phyloP scores from a whole-genome alignment of 2,329 filamentous ascomycete species.

The Pestalotiopsis sp. region DNA sequence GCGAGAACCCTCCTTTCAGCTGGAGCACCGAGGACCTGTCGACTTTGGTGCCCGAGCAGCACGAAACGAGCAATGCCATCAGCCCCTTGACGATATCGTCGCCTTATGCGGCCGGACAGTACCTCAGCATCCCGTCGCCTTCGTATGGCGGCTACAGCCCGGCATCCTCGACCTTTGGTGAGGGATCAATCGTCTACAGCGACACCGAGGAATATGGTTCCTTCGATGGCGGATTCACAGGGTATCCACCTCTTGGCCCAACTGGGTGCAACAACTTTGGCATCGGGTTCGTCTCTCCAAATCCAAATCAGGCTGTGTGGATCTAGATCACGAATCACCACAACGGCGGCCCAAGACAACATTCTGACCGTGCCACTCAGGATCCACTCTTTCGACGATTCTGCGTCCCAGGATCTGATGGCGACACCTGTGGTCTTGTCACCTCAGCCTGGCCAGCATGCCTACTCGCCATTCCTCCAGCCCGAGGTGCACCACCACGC shows the following conservation, averaged over 20 bases:
- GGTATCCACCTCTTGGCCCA: slow-evolving; percentile 49
- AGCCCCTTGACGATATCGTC: slow-evolving; percentile 61
- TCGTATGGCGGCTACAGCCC: slow-evolving; percentile 64
- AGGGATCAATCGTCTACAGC: slow-evolving; percentile 65
- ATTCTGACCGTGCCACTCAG: slow-evolving; percentile 59
- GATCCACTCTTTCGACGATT: slow-evolving; percentile 48
- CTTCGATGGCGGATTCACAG: slow-evolving; percentile 48
- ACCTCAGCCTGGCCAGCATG: slow-evolving; percentile 38
- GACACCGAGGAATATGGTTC: slow-evolving; percentile 60
- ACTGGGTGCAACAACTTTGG: slow-evolving; percentile 46
- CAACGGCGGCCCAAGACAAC: slow-evolving; percentile 43
- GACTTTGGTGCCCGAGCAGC: slow-evolving; percentile 49
- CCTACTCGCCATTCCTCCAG: slow-evolving; percentile 47
- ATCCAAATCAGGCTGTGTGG: slow-evolving; percentile 56
- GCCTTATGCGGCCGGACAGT: slow-evolving; percentile 56
- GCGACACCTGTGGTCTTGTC: slow-evolving; percentile 27
- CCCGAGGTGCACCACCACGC: slow-evolving; percentile 44
- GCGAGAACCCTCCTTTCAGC: slow-evolving; percentile 59
- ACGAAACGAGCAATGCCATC: slow-evolving; percentile 48
- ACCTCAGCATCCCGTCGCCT: slow-evolving; percentile 65
- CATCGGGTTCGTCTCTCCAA: slow-evolving; percentile 66
- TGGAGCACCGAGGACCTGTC: slow-evolving; percentile 67
- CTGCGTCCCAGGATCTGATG: slow-evolving; percentile 26
- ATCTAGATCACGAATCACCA: slow-evolving; percentile 49
- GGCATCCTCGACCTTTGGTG: slow-evolving; percentile 62